Conservation (phyloP, 2,329 filamentous ascomycete genomes). For the Stagonosporopsis rhizophila region DNA sequence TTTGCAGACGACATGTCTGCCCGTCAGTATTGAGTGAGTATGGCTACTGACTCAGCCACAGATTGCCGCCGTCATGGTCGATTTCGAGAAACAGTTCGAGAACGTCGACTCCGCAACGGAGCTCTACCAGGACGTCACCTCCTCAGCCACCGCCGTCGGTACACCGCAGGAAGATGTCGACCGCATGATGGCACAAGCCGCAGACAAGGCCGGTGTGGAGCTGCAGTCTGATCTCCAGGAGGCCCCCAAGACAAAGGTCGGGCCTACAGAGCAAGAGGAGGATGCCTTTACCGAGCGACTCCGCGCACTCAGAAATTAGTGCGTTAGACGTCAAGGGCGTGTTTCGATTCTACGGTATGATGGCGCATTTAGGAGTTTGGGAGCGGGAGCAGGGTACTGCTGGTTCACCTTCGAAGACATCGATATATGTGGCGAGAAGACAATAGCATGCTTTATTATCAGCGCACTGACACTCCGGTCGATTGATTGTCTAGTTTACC, state of each 20-base stretch:
- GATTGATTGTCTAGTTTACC: no score
- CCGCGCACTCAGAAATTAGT: conserved; percentile 59
- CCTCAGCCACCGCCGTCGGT: conserved; percentile 75
- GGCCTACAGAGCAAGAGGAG: conserved; percentile 79
- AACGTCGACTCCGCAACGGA: conserved; percentile 61
- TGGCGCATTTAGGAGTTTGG: conserved; percentile 18
- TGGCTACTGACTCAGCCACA: conserved; percentile 33
- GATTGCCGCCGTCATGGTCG: conserved; percentile 72
- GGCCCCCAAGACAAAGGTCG: conserved; percentile 64
- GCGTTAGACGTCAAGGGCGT: neutral
- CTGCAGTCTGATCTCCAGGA: conserved; percentile 75
- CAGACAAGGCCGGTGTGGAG: conserved; percentile 87
- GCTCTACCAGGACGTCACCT: conserved; percentile 87
- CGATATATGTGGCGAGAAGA: neutral
- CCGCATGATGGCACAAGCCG: conserved; percentile 81
- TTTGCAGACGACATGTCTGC: neutral
- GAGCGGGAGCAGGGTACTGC: conserved; percentile 6
- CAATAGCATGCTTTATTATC: conserved; percentile 2
- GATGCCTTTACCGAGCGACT: conserved; percentile 71
- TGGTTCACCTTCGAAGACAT: neutral
- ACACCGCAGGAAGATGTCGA: conserved; percentile 86
- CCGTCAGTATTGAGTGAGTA: neutral
- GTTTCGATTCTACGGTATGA: neutral
- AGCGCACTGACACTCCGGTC: neutral
- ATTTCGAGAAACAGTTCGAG: conserved; percentile 66